These are phyloP conservation scores for Russula compacta DNA, from an alignment of 768 basidiomycete genomes.

Conservation along the genomic window DNA sequence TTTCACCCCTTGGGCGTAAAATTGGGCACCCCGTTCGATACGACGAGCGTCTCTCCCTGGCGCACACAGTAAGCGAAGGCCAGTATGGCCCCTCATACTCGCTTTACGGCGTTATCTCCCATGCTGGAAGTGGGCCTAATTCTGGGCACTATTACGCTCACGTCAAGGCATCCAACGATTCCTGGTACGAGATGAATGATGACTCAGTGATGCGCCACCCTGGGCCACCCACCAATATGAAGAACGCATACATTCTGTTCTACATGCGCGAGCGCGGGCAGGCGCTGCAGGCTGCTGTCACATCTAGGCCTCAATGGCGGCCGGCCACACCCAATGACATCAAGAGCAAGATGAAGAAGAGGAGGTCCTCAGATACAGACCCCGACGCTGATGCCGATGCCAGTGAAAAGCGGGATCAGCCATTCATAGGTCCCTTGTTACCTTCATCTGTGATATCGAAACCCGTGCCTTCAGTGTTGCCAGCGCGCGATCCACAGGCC, in stretches of 20 bases:
- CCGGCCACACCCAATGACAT: slow-evolving; percentile 27
- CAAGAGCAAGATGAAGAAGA: slow-evolving; percentile 37
- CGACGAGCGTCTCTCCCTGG: slow-evolving; percentile 61
- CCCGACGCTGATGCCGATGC: slow-evolving; percentile 39
- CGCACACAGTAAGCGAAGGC: slow-evolving; percentile 76
- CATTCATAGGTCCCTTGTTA: slow-evolving; percentile 60
- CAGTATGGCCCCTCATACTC: slow-evolving; percentile 72
- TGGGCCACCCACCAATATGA: slow-evolving; percentile 47
- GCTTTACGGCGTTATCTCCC: slow-evolving; percentile 86
- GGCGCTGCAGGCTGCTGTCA: slow-evolving; percentile 55
- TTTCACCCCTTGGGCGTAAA: slow-evolving; percentile 85
- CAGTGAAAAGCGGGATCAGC: slow-evolving; percentile 39
- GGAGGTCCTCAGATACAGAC: slow-evolving; percentile 38
- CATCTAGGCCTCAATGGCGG: slow-evolving; percentile 20
- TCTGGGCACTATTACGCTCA: slow-evolving; percentile 93
- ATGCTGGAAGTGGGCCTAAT: slow-evolving; percentile 87
- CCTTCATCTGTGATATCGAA: slow-evolving; percentile 37
- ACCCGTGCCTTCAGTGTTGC: neutral
- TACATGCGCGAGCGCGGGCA: slow-evolving; percentile 80
- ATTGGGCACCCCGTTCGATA: slow-evolving; percentile 72
- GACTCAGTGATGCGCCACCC: slow-evolving; percentile 48
- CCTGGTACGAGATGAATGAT: slow-evolving; percentile 95
- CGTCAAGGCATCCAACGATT: slow-evolving; percentile 57
- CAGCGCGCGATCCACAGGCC: slow-evolving; percentile 43
- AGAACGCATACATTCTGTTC: slow-evolving; percentile 88